A percentile compares a stretch with the other conserved stretches of the same genome.
Conservation (phyloP, 2,329 filamentous ascomycete species). For the Xylariaceae sp. region DNA sequence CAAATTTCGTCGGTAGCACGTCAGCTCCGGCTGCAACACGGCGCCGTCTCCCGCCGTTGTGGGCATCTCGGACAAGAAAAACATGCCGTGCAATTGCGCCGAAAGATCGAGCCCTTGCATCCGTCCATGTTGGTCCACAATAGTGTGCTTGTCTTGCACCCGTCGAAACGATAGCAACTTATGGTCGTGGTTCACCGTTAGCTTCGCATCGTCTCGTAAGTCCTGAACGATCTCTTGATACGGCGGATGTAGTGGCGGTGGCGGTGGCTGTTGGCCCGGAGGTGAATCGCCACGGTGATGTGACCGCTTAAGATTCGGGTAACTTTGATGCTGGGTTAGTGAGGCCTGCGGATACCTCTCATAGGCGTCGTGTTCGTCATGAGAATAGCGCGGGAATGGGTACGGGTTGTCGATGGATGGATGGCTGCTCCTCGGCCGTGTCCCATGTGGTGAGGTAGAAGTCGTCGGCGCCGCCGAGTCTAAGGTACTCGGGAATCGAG, state of each 20-base stretch:
- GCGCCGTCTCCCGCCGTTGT: conserved; percentile 56
- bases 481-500: conserved; percentile 48
- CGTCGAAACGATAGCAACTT: conserved; percentile 57
- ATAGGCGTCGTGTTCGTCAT: conserved; percentile 52
- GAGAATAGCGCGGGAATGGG: conserved; percentile 51
- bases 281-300: conserved; percentile 38
- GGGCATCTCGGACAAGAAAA: conserved; percentile 79
- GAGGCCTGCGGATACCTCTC: conserved; percentile 49
- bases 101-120: conserved; percentile 60
- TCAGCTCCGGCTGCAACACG: conserved; percentile 72
- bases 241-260: conserved; percentile 37
- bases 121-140: conserved; percentile 56
- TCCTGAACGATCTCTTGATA: conserved; percentile 61
- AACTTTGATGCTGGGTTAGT: conserved; percentile 48
- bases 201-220: conserved; percentile 55
- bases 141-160: conserved; percentile 55
- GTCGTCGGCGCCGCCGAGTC: conserved; percentile 47
- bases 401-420: conserved; percentile 50
- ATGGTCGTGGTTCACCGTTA: conserved; percentile 57
- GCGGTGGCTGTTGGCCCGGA: conserved; percentile 7
- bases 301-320: conserved; percentile 53
- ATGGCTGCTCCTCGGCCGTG: conserved; percentile 48
- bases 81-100: conserved; percentile 83
- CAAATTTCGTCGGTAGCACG: conserved; percentile 91
- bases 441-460: conserved; percentile 43